Conservation (phyloP, 495 filamentous ascomycete genomes). For the Neurospora tetrasperma region DNA sequence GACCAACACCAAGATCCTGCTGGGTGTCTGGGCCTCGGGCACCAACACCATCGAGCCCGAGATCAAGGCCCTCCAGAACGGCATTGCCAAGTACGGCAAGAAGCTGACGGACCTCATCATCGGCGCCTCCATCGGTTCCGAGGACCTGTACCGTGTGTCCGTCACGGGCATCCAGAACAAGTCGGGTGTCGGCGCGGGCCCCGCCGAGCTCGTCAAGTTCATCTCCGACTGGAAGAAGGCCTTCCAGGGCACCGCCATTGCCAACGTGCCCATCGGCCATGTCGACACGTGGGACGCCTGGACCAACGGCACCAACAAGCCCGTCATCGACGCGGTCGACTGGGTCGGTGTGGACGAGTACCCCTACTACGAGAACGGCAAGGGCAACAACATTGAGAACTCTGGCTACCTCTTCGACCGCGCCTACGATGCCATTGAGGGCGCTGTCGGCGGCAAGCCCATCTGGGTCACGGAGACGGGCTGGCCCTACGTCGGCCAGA, state of each 20-base stretch:
- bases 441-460: constrained; percentile 28
- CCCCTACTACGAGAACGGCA: constrained; percentile 40
- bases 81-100: constrained; percentile 32
- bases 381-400: constrained; percentile 37
- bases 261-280: constrained; percentile 37
- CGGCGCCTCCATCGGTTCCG: constrained; percentile 41
- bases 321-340: constrained; percentile 37
- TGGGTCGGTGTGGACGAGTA: constrained; percentile 42
- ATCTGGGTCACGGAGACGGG: constrained; percentile 46
- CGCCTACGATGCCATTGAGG: constrained; percentile 25
- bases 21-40: constrained; percentile 44
- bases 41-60: constrained; percentile 37
- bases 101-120: constrained; percentile 38
- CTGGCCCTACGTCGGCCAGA: constrained; percentile 34
- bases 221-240: constrained; percentile 38
- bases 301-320: constrained; percentile 36
- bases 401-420: constrained; percentile 29
- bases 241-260: constrained; percentile 21
- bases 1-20: constrained; percentile 38
- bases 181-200: constrained; percentile 31
- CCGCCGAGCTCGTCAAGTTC: constrained; percentile 32
- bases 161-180: constrained; percentile 33
- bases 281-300: constrained; percentile 42
- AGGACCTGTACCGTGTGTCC: constrained; percentile 44
- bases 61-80: constrained; percentile 35